Percentiles rank a stretch among this genome's conserved stretches.
Evolutionary conservation across 208 protist genomes (phyloP).

Genomic region (Strigomonas culicis): DNA sequence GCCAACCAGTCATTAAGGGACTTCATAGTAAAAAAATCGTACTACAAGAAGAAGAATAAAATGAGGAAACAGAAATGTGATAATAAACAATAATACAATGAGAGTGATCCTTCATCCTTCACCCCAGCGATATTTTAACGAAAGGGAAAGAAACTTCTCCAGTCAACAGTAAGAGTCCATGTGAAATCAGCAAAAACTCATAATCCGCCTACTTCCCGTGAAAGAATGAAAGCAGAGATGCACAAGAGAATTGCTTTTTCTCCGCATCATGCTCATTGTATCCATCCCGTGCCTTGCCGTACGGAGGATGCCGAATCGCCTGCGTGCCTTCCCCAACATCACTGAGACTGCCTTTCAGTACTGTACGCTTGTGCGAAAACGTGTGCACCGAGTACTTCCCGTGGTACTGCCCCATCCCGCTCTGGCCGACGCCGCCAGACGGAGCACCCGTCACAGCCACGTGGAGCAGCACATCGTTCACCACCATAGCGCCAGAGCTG

Average conservation of each 20-base stretch:
- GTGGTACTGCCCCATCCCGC: conserved; percentile 88
- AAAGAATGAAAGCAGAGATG: no score
- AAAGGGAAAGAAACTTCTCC: no score
- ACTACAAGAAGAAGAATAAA: conserved; percentile 1
- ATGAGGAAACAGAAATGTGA: conserved; percentile 3
- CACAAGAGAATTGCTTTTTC: no score
- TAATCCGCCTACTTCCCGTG: no score
- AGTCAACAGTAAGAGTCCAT: no score
- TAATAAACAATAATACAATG: conserved; percentile 9
- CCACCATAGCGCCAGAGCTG: conserved; percentile 38
- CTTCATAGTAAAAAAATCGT: conserved; percentile 32
- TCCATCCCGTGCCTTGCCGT: no score
- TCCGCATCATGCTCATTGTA: no score
- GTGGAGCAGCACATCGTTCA: conserved; percentile 80
- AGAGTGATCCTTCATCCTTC: neutral
- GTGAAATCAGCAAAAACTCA: no score
- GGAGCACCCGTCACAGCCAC: conserved; percentile 40
- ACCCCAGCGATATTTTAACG: neutral
- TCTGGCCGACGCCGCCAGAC: conserved; percentile 91
- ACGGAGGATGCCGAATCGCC: no score
- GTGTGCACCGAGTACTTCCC: conserved; percentile 63
- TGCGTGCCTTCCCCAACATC: no score
- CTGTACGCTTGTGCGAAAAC: no score
- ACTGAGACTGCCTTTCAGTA: no score
- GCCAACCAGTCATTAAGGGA: conserved; percentile 68